Percentiles rank a stretch among this genome's conserved stretches.
phyloP scores from a whole-genome alignment of 257 asterid genomes.

The Craterostigma plantagineum region DNA sequence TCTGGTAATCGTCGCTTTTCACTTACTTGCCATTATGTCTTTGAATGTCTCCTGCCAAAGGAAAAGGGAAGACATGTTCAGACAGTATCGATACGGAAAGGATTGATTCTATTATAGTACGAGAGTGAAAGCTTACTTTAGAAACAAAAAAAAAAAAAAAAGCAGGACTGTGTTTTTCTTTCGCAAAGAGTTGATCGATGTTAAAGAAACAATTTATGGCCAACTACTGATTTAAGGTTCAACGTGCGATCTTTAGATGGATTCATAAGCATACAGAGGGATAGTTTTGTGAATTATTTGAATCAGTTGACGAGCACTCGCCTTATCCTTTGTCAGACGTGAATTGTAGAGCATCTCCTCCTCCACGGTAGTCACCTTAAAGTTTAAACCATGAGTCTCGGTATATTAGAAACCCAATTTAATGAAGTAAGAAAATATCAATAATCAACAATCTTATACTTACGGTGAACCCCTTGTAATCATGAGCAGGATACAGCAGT shows the following conservation, averaged over 20 bases:
- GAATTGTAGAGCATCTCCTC: conserved; percentile 78
- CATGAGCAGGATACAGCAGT: conserved; percentile 81
- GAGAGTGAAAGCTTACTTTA: background rate
- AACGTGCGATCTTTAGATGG: background rate
- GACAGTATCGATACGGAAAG: background rate
- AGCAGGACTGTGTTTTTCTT: too few relatives aligned
- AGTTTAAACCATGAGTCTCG: conserved; percentile 1
- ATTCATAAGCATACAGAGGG: background rate
- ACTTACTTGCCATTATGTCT: conserved; percentile 83
- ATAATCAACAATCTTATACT: conserved; percentile 12
- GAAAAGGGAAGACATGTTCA: background rate
- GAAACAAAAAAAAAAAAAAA: too few relatives aligned
- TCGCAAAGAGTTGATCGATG: too few relatives aligned
- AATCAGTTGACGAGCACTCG: conserved; percentile 5
- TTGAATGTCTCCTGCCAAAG: conserved; percentile 65
- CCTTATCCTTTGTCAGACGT: conserved; percentile 85
- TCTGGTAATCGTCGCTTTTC: too few relatives aligned
- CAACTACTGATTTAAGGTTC: too few relatives aligned
- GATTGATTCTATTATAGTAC: background rate
- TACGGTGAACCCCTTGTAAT: conserved; percentile 91
- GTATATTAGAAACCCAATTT: conserved; percentile 10
- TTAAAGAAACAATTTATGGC: too few relatives aligned
- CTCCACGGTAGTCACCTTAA: conserved; percentile 75
- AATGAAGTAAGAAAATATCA: background rate
- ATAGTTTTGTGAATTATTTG: background rate